Percentiles rank a stretch among this genome's conserved stretches.
Evolutionary conservation across 2,329 filamentous ascomycete genomes (phyloP).

Genomic region (Colletotrichum musae): DNA sequence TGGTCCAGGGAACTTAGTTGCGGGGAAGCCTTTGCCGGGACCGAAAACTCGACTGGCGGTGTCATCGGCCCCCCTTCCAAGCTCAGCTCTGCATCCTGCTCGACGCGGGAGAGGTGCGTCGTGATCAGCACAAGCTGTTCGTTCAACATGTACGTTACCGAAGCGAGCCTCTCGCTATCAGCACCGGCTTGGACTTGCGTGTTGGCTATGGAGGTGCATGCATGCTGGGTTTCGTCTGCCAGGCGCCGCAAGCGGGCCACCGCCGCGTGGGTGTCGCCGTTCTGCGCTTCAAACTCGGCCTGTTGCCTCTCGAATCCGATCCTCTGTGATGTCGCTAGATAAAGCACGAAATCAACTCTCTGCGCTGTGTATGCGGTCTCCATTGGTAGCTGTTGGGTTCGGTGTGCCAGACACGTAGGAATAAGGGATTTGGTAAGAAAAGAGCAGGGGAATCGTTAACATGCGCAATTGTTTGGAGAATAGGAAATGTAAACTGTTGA

Average conservation of each 20-base stretch:
- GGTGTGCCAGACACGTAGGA: neutral
- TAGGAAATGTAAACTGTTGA: neutral
- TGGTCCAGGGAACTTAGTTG: neutral
- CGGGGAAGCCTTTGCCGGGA: neutral
- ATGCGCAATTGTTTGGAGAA: neutral
- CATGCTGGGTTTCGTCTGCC: conserved; percentile 1
- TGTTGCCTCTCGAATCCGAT: conserved; percentile 26
- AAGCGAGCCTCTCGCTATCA: neutral
- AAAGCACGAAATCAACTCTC: conserved; percentile 2
- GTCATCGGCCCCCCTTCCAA: neutral
- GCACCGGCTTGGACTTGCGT: neutral
- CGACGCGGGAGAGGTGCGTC: conserved; percentile 11
- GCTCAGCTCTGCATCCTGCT: neutral
- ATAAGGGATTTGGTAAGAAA: neutral
- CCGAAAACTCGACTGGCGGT: neutral
- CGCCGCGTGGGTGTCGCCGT: conserved; percentile 1
- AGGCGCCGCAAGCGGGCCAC: conserved; percentile 8
- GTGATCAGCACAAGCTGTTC: conserved; percentile 12
- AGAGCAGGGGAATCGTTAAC: neutral
- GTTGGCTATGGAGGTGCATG: neutral
- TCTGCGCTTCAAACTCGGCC: conserved; percentile 7
- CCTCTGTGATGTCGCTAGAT: conserved; percentile 4
- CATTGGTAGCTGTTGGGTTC: neutral
- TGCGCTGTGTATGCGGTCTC: neutral
- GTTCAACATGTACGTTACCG: conserved; percentile 11